These are phyloP conservation scores for Triticum turgidum DNA, from an alignment of 176 grass and related monocot species.

Conservation along the genomic window DNA sequence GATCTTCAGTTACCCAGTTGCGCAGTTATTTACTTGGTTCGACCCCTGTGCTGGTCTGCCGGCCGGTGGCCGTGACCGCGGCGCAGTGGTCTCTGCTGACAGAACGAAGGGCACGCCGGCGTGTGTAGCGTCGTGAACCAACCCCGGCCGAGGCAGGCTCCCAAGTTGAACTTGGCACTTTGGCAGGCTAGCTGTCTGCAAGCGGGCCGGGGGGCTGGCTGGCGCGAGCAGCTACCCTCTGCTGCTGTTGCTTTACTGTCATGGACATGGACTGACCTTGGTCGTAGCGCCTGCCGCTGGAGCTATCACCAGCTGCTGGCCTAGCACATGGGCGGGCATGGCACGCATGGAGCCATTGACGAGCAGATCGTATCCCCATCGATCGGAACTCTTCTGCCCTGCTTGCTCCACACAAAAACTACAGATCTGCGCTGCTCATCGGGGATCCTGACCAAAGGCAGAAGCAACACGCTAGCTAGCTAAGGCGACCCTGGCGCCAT, in stretches of 20 bases:
- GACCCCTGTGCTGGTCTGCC: too few relatives aligned
- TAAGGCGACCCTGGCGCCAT: slow-evolving; percentile 17
- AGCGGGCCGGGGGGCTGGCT: not conserved
- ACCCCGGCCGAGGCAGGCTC: not conserved
- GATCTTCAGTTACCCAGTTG: not conserved
- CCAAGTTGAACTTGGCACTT: not conserved
- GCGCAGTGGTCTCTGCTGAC: too few relatives aligned
- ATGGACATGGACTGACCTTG: not conserved
- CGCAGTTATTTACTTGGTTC: too few relatives aligned
- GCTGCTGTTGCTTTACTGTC: not conserved
- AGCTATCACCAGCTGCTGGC: not conserved
- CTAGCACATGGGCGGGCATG: not conserved
- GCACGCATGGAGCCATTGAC: not conserved
- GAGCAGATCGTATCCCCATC: not conserved
- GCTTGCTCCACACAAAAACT: not conserved
- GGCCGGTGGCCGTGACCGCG: too few relatives aligned
- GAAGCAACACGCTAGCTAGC: not conserved
- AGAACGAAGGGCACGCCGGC: too few relatives aligned
- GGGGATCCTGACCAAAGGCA: not conserved
- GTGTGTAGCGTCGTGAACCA: too few relatives aligned
- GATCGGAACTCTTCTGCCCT: not conserved
- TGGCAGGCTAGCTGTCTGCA: not conserved
- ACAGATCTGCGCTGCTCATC: not conserved
- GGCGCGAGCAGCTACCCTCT: not conserved
- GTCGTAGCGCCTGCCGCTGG: not conserved